Evolutionary conservation across 2,329 filamentous ascomycete species (phyloP), one percentile per base, ranked within the genome.

Genomic region (Pyricularia pennisetigena): DNA sequence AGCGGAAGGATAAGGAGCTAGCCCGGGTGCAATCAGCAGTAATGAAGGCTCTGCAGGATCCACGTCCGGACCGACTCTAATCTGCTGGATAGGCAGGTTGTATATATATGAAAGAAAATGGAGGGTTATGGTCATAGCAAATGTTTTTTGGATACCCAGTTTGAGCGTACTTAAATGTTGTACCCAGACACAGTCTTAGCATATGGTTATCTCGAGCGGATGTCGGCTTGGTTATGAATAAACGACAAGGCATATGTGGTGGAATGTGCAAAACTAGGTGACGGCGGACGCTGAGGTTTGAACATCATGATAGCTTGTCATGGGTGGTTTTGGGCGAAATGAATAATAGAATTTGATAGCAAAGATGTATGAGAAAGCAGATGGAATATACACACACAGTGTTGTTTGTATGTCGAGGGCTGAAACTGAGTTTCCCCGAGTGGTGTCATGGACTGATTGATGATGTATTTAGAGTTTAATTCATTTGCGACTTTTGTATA

Each of bases 1-100:
- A 82, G 74, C 83, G 85, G 69, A 82, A 83, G 69, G 87, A 90
- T 72, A 82, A 83, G 72, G 82, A 83, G 72, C 75, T 85, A 67
- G 73, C 75, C 67, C 76, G 78, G 59, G 72, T 86, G 68, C 80
- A 79, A 71, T 76, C 75, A 57, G 79, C 74, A 32, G 75, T 87
- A 63, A 73, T 85, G 69, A 76, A 79, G 67, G 74, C 77, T 20
- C 69, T 82, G 30, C 73, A 71, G n/a, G 68, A 69, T 4, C 68
- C 68, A 16, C 65, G 41, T 16, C 20, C 61, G 26, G 59, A 64
- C 24, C 66, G 66, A 30, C 29, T 26, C 6, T 49, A 23, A 49
- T 32, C 23, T 64, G 14, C 20, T 41, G 12, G 28, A 29, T 23
- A 12, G 26, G 23, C 29, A 9, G 14, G 16, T 30, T 66, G 8